Evolutionary conservation across 2,329 filamentous ascomycete genomes (phyloP), one percentile per base, ranked within the genome.

Genomic region (Phoma sp.): DNA sequence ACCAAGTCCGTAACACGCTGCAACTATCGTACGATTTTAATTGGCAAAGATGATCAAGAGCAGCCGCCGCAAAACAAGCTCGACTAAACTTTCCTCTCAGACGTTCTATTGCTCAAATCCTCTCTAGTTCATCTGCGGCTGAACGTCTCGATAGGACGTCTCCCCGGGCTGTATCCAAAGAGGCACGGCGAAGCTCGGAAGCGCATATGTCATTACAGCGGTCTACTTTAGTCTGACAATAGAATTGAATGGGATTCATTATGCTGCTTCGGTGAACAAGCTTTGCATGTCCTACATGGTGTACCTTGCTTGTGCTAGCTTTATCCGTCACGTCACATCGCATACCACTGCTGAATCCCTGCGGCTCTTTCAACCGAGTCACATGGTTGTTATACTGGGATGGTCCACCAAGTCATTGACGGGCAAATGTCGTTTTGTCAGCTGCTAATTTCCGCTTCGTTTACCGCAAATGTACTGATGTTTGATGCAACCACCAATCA

Each of bases 151-250:
- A 29, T 30, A 42, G 30, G n/a, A 25, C 32, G 46, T 37, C 14
- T 29, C 7, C 32, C 3, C 27, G 22, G 33, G n/a, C 11, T 32
- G 35, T 22, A 10, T 25, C 43, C 38, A 27, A 30, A 24, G 13
- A 36, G 10, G 23, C 25, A 47, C 53, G 47, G 47, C 39, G 47
- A 56, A 56, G 47, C 53, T 56, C 53, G 47, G 47, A 43, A 47
- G 42, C 18, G 7, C 35, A 11, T 11, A 24, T 29, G 22, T 42
- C 25, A 18, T 27, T 2, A 46, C 6, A 22, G 13, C 41, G 30
- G 30, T 46, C 52, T 46, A 2, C 18, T 27, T 38, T 47, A 30
- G 46, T 50, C 37, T 42, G 23, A 25, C 7, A 3, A n/a, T 14
- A 50, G 18, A 22, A 37, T 36, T n/a, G 7, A 25, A 50, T 50